Percentiles rank a stretch among this genome's conserved stretches.
phyloP scores from a whole-genome alignment of 140 eudicot species.

The Anethum foeniculum region DNA sequence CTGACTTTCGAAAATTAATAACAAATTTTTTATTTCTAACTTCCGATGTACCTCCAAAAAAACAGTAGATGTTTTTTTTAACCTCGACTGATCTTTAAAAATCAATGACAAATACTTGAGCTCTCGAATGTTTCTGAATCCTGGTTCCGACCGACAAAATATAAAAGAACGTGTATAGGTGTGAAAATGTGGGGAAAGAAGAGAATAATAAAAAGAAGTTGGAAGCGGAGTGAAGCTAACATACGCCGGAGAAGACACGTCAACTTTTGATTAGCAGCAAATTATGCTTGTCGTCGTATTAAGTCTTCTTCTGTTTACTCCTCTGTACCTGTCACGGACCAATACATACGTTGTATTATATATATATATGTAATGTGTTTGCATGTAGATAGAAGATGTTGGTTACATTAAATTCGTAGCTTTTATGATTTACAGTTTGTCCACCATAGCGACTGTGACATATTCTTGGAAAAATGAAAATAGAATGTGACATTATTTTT shows the following conservation, averaged over 20 bases:
- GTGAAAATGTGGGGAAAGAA: background rate
- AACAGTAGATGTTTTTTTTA: too few relatives aligned
- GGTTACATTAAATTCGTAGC: background rate
- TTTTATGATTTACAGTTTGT: background rate
- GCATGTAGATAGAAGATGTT: background rate
- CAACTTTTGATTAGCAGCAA: background rate
- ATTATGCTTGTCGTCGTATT: background rate
- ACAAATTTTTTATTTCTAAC: background rate
- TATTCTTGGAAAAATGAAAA: background rate
- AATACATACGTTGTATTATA: background rate
- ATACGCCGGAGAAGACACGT: slow-evolving; percentile 7
- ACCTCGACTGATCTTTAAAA: background rate
- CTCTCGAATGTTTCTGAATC: background rate
- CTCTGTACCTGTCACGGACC: background rate
- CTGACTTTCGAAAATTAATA: background rate
- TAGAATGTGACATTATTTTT: background rate
- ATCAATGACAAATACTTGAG: background rate
- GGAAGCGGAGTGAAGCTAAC: slow-evolving; percentile 7
- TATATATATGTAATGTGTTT: background rate
- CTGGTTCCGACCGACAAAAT: background rate
- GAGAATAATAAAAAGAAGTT: background rate
- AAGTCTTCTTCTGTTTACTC: background rate
- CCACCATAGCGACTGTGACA: background rate
- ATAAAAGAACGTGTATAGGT: background rate
- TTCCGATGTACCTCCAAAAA: background rate